Evolutionary conservation across 164 flowering plant genomes (phyloP).

Genomic region (Hamamelis virginiana): DNA sequence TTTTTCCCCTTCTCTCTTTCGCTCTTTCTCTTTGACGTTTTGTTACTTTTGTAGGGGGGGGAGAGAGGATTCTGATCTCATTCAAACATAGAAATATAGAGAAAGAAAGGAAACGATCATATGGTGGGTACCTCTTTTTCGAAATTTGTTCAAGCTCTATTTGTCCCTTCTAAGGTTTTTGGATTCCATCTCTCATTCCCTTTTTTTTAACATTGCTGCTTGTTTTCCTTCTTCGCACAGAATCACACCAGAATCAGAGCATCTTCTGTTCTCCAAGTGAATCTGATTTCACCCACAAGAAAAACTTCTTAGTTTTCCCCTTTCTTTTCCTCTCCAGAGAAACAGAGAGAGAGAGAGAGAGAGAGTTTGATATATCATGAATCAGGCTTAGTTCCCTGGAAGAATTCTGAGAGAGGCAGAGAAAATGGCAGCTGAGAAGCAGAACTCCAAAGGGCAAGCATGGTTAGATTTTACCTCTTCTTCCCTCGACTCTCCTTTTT

Average conservation of each 20-base stretch:
- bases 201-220: constrained; percentile 6
- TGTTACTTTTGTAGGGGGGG: too few relatives aligned
- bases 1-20: not conserved
- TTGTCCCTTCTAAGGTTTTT: constrained; percentile 29
- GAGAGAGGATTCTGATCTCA: constrained; percentile 13
- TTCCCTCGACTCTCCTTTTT: not conserved
- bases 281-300: too few relatives aligned
- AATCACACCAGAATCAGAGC: too few relatives aligned
- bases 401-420: not conserved
- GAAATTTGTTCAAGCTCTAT: constrained; percentile 25
- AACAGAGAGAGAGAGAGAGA: too few relatives aligned
- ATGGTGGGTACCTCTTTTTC: constrained; percentile 20
- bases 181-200: constrained; percentile 15
- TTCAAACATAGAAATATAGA: too few relatives aligned
- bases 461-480: constrained; percentile 42
- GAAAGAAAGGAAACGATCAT: not conserved
- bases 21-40: not conserved
- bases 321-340: too few relatives aligned
- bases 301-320: too few relatives aligned
- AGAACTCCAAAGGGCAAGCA: constrained; percentile 84
- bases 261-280: too few relatives aligned
- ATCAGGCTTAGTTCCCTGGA: too few relatives aligned
- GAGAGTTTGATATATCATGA: too few relatives aligned
- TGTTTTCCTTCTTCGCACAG: not conserved
- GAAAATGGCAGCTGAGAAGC: constrained; percentile 59